Evolutionary conservation across 139 green algal species (phyloP).

Genomic region (Coccomyxa sp.): DNA sequence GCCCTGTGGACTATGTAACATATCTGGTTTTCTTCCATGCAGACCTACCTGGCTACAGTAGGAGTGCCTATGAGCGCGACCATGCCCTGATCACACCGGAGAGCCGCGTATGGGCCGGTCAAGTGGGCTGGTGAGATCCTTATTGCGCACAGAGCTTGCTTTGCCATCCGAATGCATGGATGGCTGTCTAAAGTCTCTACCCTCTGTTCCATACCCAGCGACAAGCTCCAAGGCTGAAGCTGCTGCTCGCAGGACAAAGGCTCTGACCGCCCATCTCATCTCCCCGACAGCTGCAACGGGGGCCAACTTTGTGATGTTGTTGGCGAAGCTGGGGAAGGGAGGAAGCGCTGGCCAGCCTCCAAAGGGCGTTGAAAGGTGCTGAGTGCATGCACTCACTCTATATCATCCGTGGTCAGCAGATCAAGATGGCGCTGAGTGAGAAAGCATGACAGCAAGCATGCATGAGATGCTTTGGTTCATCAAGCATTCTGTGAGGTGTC

Average conservation of each 20-base stretch:
- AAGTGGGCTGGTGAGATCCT: slow-evolving; percentile 45
- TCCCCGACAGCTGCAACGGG: slow-evolving; percentile 53
- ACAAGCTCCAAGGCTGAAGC: too few relatives aligned
- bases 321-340: slow-evolving; percentile 58
- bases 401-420: neutral
- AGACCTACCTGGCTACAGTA: slow-evolving; percentile 90
- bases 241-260: slow-evolving; percentile 60
- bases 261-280: slow-evolving; percentile 72
- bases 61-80: slow-evolving; percentile 71
- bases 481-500: too few relatives aligned
- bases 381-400: neutral
- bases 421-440: slow-evolving; percentile 2
- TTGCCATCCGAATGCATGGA: neutral
- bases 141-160: neutral
- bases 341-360: slow-evolving; percentile 18
- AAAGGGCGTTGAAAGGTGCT: slow-evolving; percentile 45
- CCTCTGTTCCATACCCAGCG: too few relatives aligned
- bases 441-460: neutral
- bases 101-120: slow-evolving; percentile 60
- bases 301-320: slow-evolving; percentile 87
- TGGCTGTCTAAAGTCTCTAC: neutral
- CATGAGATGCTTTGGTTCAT: too few relatives aligned
- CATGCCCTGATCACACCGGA: slow-evolving; percentile 90
- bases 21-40: neutral
- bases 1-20: neutral